Base-by-base conservation (phyloP, 768 basidiomycete species). In the Sporobolomyces phaffii region DNA sequence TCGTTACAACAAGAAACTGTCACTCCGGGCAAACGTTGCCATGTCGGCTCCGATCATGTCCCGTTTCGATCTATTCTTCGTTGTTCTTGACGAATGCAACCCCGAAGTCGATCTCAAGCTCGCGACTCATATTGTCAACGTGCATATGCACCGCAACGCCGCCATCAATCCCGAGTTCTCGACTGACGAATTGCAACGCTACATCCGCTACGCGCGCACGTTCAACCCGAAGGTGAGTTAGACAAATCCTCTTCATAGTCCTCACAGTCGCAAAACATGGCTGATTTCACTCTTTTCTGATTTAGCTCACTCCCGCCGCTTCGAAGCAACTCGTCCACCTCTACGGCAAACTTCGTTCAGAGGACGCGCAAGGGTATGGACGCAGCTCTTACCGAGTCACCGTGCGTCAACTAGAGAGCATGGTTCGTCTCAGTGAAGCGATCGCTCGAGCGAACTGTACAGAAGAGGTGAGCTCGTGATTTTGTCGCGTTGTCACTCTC, bases 11-110 rank as follows among this genome's bases (percentile, higher is more conserved):
- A 83, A 91, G 68, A 98, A 94, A 81, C 91, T 88, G 79, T 86
- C 86, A 5, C 81, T 99, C 18, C 81, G 91, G 26, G 88, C 88
- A 5, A 99, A 99, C 77, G 86, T 99, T 38, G 90, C 89, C 65
- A 97, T 99, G 96, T 91, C 88, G 58, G 88, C 93, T 0, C 96
- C 96, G 1, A 98, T 99, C 79, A 98, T 99, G 94, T 93, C 91
- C 79, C 86, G 96, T 66, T 80, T 99, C 91, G 96, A 99, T 78
- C 76, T 99, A 72, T 98, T 98, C 82, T 99, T 98, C 76, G 90
- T 99, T 60, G 91, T 99, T 15, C 82, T 99, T 57, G 96, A 99
- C 74, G 93, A 99, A 75, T 97, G 93, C 78, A 87, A 97, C 76
- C 89, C 91, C 76, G 87, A 84, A 77, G 89, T 86, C 66, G 96